Conservation (phyloP, 192 early-diverging fungal genomes). For the Coemansia sp. region DNA sequence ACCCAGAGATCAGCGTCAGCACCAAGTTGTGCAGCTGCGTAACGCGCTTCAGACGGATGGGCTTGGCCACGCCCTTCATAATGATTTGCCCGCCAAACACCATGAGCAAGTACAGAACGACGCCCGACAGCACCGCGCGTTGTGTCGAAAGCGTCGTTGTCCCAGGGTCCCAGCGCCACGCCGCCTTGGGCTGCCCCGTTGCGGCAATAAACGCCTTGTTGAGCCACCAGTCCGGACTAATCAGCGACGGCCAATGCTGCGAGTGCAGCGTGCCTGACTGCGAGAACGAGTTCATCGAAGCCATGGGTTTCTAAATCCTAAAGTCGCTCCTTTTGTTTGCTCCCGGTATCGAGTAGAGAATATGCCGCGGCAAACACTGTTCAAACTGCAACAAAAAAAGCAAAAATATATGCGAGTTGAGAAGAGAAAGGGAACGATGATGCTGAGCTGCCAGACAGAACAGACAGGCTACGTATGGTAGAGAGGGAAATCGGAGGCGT, state of each 20-base stretch:
- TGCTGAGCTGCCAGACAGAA: background rate
- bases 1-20: constrained; percentile 71
- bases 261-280: constrained; percentile 51
- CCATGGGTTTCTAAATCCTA: constrained; percentile 19
- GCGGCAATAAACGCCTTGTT: constrained; percentile 46
- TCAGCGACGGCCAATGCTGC: constrained; percentile 57
- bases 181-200: constrained; percentile 53
- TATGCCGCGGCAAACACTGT: background rate
- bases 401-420: background rate
- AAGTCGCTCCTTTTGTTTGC: background rate
- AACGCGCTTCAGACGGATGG: constrained; percentile 61
- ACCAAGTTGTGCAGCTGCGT: constrained; percentile 80
- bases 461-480: background rate
- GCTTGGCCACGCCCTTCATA: constrained; percentile 61
- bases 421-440: background rate
- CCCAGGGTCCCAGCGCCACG: constrained; percentile 57
- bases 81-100: constrained; percentile 78
- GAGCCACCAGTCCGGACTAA: constrained; percentile 58
- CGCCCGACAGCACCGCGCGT: constrained; percentile 50
- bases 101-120: constrained; percentile 68
- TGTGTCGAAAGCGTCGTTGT: constrained; percentile 51
- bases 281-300: constrained; percentile 50
- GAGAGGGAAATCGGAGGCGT: background rate
- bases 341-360: background rate
- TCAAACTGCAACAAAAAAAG: background rate